A percentile compares a stretch with the other conserved stretches of the same genome.
Evolutionary conservation across 2,329 filamentous ascomycete species (phyloP).

Genomic region (Plenodomus biglobosus): DNA sequence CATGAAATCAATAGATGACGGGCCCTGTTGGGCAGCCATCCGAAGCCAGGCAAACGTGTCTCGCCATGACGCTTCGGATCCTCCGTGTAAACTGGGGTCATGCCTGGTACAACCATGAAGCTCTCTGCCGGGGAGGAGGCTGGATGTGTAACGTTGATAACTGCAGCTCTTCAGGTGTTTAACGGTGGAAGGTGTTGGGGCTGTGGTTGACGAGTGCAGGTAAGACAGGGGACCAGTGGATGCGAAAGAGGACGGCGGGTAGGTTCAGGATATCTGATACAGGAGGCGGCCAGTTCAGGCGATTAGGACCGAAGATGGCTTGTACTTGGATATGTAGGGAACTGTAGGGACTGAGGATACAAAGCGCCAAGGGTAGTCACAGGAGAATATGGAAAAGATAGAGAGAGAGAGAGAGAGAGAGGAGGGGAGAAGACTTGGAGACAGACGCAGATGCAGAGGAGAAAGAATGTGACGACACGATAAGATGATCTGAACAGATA

Average conservation of each 20-base stretch:
- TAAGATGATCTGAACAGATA: not conserved
- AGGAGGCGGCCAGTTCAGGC: not conserved
- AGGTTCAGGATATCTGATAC: not conserved
- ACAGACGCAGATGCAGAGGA: too few relatives aligned
- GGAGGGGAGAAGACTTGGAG: too few relatives aligned
- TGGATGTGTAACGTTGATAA: constrained; percentile 43
- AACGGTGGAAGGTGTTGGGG: constrained; percentile 16
- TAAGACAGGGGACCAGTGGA: not conserved
- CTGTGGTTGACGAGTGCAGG: constrained; percentile 6
- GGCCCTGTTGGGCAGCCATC: constrained; percentile 48
- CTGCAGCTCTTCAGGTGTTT: constrained; percentile 11
- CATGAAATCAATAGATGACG: constrained; percentile 51
- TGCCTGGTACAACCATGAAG: constrained; percentile 45
- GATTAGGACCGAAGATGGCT: not conserved
- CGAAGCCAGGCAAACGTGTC: constrained; percentile 43
- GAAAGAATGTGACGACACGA: constrained; percentile 1
- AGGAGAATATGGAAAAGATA: too few relatives aligned
- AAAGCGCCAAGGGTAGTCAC: too few relatives aligned
- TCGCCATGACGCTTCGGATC: constrained; percentile 40
- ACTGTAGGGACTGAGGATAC: too few relatives aligned
- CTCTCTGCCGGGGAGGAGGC: constrained; percentile 32
- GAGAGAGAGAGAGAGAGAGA: too few relatives aligned
- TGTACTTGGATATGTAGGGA: too few relatives aligned
- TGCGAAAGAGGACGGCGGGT: not conserved
- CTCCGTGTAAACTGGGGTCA: constrained; percentile 38